phyloP scores from a whole-genome alignment of 345 rosid species.

The Camelina hispida region DNA sequence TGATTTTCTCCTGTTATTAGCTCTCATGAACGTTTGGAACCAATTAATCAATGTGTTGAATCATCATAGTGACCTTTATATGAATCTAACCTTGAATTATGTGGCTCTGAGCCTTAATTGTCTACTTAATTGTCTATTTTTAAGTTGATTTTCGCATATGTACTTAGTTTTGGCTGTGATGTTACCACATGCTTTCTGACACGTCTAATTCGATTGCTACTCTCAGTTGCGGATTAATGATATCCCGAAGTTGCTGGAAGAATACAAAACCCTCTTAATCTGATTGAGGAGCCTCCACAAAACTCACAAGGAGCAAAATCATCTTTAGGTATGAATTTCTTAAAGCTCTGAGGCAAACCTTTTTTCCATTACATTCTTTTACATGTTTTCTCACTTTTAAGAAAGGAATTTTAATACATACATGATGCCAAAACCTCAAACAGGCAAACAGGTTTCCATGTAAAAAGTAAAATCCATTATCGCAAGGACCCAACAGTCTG shows the following conservation, averaged over 20 bases:
- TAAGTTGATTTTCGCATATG: not conserved
- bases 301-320: slow-evolving; percentile 8
- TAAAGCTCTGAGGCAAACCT: slow-evolving; percentile 3
- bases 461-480: slow-evolving; percentile 15
- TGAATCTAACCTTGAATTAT: not conserved
- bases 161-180: not conserved
- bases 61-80: not conserved
- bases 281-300: slow-evolving; percentile 39
- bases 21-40: slow-evolving; percentile 15
- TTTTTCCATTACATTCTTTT: slow-evolving; percentile 7
- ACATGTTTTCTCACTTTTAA: not conserved
- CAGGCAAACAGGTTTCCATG: not conserved
- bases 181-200: not conserved
- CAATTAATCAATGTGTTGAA: slow-evolving; percentile 18
- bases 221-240: slow-evolving; percentile 82
- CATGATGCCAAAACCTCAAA: not conserved
- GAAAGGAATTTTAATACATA: not conserved
- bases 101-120: not conserved
- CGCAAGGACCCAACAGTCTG: slow-evolving; percentile 50
- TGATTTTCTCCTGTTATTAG: slow-evolving; percentile 6
- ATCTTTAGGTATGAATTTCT: slow-evolving; percentile 20
- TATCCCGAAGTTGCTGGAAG: slow-evolving; percentile 75
- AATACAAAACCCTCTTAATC: slow-evolving; percentile 61
- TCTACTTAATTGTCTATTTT: not conserved
- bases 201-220: slow-evolving; percentile 5